Evolutionary conservation across 768 basidiomycete species (phyloP), one percentile per base, ranked within the genome.

Genomic region (Macrolepiota albuminosa): DNA sequence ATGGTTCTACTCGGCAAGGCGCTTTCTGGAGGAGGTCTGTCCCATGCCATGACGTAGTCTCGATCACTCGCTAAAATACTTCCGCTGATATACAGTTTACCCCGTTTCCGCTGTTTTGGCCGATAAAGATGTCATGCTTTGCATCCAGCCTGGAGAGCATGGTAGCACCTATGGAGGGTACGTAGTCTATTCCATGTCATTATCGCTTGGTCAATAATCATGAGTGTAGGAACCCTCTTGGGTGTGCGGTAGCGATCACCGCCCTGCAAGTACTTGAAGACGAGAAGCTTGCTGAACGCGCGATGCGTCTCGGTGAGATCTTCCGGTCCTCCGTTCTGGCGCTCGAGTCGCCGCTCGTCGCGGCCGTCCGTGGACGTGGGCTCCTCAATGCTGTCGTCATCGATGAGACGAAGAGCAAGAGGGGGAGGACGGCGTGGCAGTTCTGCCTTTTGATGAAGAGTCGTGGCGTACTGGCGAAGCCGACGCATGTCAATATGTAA

Each of bases 21-120:
- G 0, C 84, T 99, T 7, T 96, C 95, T 4, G 96, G 97, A 31
- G 97, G 97, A 71, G 82, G 93, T 93, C 54, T 65, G 87, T n/a
- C 26, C 26, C 59, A 52, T 48, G 18, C 8, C 16, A 21, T 61
- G 42, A 29, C 42, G 21, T 63, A 33, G 58, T 54, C 9, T n/a
- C 45, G 42, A 56, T 37, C 34, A 11, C 6, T 18, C 13, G 24
- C 39, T 54, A 3, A 60, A 45, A 21, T 45, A 29, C 40, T 29
- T 13, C 39, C 3, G 54, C 24, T 63, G 91, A 91, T 97, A 61
- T 97, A 95, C 72, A 93, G 91, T 98, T 61, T 98, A 97, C 72
- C 96, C 97, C 47, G 95, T 99, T 11, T 97, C 95, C 29, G 94
- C 92, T 14, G 95, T 98, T 21, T 82, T 99, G 36, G 89, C 95